These are phyloP conservation scores for Chenopodium berlandieri DNA, from an alignment of 148 eudicot species.

Conservation along the genomic window DNA sequence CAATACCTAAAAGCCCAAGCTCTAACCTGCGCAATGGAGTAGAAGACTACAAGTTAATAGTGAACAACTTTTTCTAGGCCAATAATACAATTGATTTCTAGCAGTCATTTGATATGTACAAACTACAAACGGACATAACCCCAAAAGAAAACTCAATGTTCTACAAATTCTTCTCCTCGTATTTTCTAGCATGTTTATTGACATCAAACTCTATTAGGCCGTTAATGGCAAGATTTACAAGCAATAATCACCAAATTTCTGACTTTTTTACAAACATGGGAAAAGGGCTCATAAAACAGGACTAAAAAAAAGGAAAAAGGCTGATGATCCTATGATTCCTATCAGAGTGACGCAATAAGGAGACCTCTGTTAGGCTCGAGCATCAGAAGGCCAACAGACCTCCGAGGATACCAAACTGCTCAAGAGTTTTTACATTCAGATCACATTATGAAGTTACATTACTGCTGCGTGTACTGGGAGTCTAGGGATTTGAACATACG, in stretches of 20 bases:
- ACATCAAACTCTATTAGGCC: too few species aligned
- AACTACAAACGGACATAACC: background rate
- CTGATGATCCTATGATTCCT: background rate
- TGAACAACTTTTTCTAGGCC: background rate
- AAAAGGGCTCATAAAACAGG: background rate
- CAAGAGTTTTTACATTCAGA: background rate
- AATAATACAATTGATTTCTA: background rate
- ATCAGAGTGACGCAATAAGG: background rate
- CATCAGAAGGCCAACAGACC: background rate
- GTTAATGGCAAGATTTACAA: background rate
- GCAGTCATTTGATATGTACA: background rate
- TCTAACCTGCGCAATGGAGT: constrained; percentile 55
- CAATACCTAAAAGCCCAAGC: constrained; percentile 68
- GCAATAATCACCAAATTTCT: background rate
- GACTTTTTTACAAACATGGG: too few species aligned
- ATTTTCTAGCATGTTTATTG: background rate
- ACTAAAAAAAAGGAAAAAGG: too few species aligned
- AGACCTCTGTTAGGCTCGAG: background rate
- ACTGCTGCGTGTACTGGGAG: background rate
- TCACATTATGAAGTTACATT: background rate
- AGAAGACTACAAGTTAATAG: too few species aligned
- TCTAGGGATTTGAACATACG: background rate
- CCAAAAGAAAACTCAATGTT: background rate
- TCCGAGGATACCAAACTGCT: background rate
- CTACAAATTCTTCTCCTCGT: background rate